These are phyloP conservation scores for Musa itinerans DNA, from an alignment of 176 grass and related monocot genomes.

Conservation along the genomic window DNA sequence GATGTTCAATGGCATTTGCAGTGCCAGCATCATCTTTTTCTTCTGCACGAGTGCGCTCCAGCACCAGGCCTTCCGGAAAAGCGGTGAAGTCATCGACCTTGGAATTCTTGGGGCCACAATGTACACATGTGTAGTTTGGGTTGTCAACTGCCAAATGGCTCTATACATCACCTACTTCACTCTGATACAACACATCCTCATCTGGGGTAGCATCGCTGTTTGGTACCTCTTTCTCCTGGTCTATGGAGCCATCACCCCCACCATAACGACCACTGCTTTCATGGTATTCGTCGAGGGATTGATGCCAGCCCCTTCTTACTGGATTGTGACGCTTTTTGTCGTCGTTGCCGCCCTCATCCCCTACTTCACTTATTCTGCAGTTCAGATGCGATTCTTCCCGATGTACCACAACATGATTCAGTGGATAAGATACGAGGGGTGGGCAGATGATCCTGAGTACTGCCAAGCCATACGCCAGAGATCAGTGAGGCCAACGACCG, in stretches of 20 bases:
- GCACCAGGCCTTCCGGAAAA: conserved; percentile 40
- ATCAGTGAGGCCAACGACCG: conserved; percentile 58
- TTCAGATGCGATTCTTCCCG: conserved; percentile 15
- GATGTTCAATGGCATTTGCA: conserved; percentile 52
- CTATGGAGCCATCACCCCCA: conserved; percentile 59
- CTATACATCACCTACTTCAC: conserved; percentile 72
- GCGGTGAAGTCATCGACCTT: conserved; percentile 37
- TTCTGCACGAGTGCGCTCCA: conserved; percentile 25
- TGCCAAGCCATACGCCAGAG: conserved; percentile 54
- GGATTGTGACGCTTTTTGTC: conserved; percentile 59
- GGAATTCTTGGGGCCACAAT: conserved; percentile 35
- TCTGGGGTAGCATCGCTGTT: conserved; percentile 56
- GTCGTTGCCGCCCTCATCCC: conserved; percentile 33
- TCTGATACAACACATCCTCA: conserved; percentile 62
- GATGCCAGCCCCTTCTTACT: conserved; percentile 42
- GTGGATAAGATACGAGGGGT: conserved; percentile 11
- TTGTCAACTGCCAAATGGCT: conserved; percentile 59
- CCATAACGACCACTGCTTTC: conserved; percentile 49
- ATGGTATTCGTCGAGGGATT: conserved; percentile 49
- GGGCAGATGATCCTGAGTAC: conserved; percentile 33
- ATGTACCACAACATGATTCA: conserved; percentile 24
- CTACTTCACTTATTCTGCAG: conserved; percentile 12
- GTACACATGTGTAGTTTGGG: conserved; percentile 76
- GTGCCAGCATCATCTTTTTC: conserved; percentile 61
- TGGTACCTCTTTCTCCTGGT: conserved; percentile 79